phyloP scores from a whole-genome alignment of 75 land plant species.

The Cunninghamia lanceolata region DNA sequence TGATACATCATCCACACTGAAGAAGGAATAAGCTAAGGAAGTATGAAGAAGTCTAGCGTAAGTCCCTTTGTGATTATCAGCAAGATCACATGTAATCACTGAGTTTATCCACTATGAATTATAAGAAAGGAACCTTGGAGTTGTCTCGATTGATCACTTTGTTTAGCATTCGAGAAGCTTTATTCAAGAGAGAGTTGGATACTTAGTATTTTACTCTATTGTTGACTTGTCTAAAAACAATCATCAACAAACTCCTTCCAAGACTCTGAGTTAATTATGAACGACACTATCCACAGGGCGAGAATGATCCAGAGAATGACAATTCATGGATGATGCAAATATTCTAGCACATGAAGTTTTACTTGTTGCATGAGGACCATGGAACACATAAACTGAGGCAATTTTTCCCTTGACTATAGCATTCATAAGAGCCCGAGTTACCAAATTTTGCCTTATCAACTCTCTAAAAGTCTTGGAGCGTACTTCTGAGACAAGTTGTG shows the following conservation, averaged over 20 bases:
- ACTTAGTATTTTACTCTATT: too few species aligned
- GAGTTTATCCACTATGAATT: too few species aligned
- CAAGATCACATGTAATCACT: too few species aligned
- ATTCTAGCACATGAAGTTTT: slow-evolving; percentile 86
- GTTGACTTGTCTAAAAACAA: too few species aligned
- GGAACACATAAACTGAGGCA: slow-evolving; percentile 78
- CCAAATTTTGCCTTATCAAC: slow-evolving; percentile 79
- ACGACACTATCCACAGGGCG: slow-evolving; percentile 84
- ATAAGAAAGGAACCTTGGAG: too few species aligned
- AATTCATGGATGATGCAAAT: slow-evolving; percentile 85
- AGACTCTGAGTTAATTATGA: slow-evolving; percentile 57
- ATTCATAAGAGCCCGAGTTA: slow-evolving; percentile 78
- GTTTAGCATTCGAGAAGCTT: too few species aligned
- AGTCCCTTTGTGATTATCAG: too few species aligned
- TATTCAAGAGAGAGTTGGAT: too few species aligned
- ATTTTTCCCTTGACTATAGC: slow-evolving; percentile 62
- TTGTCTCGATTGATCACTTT: too few species aligned
- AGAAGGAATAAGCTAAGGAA: too few species aligned
- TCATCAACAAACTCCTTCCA: slow-evolving; percentile 55
- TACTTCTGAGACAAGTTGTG: slow-evolving; percentile 76
- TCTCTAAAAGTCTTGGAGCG: slow-evolving; percentile 84
- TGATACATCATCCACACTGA: too few species aligned
- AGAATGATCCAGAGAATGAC: slow-evolving; percentile 48
- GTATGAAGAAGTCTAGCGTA: too few species aligned
- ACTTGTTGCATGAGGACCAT: slow-evolving; percentile 96